A percentile compares a stretch with the other conserved stretches of the same genome.
These are phyloP conservation scores for Fusarium lateritium DNA, from an alignment of 2,329 filamentous ascomycete genomes.

Conservation along the genomic window DNA sequence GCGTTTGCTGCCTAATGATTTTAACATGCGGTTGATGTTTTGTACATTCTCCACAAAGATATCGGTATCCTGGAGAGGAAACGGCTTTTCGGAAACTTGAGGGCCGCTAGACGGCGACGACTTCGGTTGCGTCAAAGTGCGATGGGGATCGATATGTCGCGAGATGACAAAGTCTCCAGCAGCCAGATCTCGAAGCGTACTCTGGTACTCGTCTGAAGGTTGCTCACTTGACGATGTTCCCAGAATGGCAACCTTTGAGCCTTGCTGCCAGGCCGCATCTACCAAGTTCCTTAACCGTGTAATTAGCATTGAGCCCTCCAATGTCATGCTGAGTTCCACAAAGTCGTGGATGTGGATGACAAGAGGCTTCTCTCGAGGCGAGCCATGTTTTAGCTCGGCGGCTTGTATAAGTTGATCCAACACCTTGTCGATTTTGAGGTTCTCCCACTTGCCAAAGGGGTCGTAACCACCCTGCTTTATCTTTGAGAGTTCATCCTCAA, in stretches of 20 bases:
- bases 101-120: conserved; percentile 43
- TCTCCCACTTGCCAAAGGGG: conserved; percentile 68
- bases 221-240: conserved; percentile 79
- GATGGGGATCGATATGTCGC: conserved; percentile 51
- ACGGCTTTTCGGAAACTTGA: conserved; percentile 38
- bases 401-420: conserved; percentile 70
- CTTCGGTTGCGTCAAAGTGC: conserved; percentile 48
- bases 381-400: conserved; percentile 56
- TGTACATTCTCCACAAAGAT: conserved; percentile 61
- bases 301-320: conserved; percentile 79
- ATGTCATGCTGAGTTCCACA: conserved; percentile 79
- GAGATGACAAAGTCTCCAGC: conserved; percentile 59
- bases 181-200: conserved; percentile 57
- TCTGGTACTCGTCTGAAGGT: conserved; percentile 60
- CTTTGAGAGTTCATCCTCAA: conserved; percentile 63
- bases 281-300: conserved; percentile 78
- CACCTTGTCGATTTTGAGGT: conserved; percentile 71
- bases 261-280: conserved; percentile 78
- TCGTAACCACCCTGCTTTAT: conserved; percentile 57
- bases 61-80: conserved; percentile 55
- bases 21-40: conserved; percentile 65
- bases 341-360: conserved; percentile 88
- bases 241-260: conserved; percentile 81
- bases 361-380: conserved; percentile 62
- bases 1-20: conserved; percentile 52